phyloP scores from a whole-genome alignment of 2,329 filamentous ascomycete species.

The Trichoderma harzianum region DNA sequence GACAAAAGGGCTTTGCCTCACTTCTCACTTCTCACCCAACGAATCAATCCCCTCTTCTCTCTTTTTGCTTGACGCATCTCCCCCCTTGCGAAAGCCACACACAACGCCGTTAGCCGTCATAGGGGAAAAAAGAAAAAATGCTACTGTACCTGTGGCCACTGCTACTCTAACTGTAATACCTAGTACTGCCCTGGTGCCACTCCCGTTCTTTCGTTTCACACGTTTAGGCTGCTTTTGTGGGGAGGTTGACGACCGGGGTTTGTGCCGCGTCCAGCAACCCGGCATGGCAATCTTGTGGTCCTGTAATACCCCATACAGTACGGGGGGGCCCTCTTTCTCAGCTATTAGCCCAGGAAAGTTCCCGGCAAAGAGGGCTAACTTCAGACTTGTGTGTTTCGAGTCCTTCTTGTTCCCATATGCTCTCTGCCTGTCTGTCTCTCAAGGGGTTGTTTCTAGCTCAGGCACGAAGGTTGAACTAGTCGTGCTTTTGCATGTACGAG shows the following conservation, averaged over 20 bases:
- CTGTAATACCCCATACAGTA: not conserved
- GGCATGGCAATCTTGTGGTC: not conserved
- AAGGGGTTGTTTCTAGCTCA: not conserved
- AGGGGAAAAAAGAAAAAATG: not conserved
- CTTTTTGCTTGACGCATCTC: not conserved
- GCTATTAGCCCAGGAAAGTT: not conserved
- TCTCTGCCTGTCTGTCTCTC: not conserved
- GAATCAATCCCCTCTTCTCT: not conserved
- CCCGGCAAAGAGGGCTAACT: not conserved
- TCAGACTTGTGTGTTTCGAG: not conserved
- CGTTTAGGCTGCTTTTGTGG: not conserved
- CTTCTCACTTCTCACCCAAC: not conserved
- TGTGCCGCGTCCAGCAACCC: not conserved
- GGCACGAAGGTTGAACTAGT: not conserved
- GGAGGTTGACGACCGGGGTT: not conserved
- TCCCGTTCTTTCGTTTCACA: not conserved
- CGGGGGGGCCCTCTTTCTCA: not conserved
- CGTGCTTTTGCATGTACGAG: not conserved
- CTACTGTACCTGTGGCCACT: not conserved
- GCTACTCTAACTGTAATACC: not conserved
- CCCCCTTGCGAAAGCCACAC: not conserved
- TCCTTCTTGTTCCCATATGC: not conserved
- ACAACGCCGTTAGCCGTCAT: not conserved
- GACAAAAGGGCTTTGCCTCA: too few species aligned
- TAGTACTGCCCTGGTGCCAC: too few species aligned